These are phyloP conservation scores for Diplocarpon rosae DNA, from an alignment of 2,329 filamentous ascomycete genomes.

Conservation along the genomic window DNA sequence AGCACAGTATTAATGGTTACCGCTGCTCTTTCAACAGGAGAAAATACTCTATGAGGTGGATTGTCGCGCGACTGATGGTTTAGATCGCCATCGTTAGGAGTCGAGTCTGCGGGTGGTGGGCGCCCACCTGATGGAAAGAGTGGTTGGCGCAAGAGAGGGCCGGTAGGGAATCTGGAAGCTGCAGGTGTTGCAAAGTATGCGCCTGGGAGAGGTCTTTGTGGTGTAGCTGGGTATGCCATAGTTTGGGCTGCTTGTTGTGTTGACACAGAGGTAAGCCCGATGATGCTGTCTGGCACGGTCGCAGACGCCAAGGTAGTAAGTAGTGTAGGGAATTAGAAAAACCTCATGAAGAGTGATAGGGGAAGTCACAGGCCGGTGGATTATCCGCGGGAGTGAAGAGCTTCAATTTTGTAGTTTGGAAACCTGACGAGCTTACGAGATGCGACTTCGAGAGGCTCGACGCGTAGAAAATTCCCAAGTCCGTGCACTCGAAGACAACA, in stretches of 20 bases:
- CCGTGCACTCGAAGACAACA: background rate
- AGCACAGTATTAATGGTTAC: slow-evolving; percentile 73
- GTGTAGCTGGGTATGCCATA: slow-evolving; percentile 35
- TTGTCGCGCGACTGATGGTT: slow-evolving; percentile 16
- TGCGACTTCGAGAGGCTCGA: background rate
- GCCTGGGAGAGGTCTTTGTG: slow-evolving; percentile 62
- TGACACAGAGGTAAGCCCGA: background rate
- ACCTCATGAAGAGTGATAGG: slow-evolving; percentile 5
- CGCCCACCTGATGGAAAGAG: slow-evolving; percentile 32
- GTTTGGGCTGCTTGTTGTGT: slow-evolving; percentile 1
- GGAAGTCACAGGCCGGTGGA: background rate
- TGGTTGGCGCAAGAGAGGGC: slow-evolving; percentile 37
- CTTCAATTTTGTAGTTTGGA: background rate
- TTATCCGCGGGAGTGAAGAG: background rate
- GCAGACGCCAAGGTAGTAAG: slow-evolving; percentile 3
- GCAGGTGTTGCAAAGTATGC: slow-evolving; percentile 68
- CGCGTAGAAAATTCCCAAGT: background rate
- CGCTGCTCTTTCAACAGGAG: slow-evolving; percentile 69
- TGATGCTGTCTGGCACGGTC: slow-evolving; percentile 1
- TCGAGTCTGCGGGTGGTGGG: slow-evolving; percentile 1
- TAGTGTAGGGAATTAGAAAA: slow-evolving; percentile 6
- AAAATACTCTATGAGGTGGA: slow-evolving; percentile 34
- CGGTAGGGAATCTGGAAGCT: slow-evolving; percentile 35
- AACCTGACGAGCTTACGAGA: slow-evolving; percentile 2
- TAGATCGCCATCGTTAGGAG: slow-evolving; percentile 11